Base-by-base conservation (phyloP, 352 stramenopile genomes). In the Phytophthora sp. region DNA sequence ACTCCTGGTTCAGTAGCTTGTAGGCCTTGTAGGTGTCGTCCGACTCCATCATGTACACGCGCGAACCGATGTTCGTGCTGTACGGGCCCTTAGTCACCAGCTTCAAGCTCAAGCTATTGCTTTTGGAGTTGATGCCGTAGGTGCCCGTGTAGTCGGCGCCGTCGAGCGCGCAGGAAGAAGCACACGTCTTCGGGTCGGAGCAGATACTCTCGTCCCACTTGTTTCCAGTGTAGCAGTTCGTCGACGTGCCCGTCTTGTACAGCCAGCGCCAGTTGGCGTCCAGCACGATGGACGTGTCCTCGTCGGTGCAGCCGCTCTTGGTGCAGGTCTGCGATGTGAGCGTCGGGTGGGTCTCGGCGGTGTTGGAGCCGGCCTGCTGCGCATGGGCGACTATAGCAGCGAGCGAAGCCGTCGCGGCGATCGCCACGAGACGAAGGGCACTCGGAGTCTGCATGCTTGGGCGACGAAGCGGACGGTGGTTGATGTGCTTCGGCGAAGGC, bases 201-300 rank as follows among this genome's bases (percentile, higher is more conserved):
- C 74, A 86, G 15, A 82, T 59, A 34, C 42, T 28, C 13, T 53
- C 37, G 43, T 84, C 59, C 71, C 71, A 41, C 34, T 12, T 18
- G 34, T 41, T 41, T 41, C 34, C 34, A n/a, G 54, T 73, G 71
- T 79, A 86, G 67, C 73, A 83, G 61, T 82, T 81, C 24, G 39
- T 73, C 44, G 72, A 77, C 44, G 59, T 72, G 49, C 55, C 64
- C 35, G 69, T 48, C 26, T 79, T 75, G 63, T 82, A 74, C 30
- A 79, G 56, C 76, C 73, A 82, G 42, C 76, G 73, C 73, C 76
- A 82, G 62, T 86, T 83, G 32, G 73, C 70, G 46, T 86, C 76
- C 6, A 86, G 62, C 39, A 84, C 77, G 53, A 87, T 62, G 48
- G 74, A 80, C 21, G 71, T 84, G 2, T 52, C 23, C 23, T 74